These are phyloP conservation scores for Rhodomyrtus psidioides DNA, from an alignment of 441 rosid species.

Conservation along the genomic window DNA sequence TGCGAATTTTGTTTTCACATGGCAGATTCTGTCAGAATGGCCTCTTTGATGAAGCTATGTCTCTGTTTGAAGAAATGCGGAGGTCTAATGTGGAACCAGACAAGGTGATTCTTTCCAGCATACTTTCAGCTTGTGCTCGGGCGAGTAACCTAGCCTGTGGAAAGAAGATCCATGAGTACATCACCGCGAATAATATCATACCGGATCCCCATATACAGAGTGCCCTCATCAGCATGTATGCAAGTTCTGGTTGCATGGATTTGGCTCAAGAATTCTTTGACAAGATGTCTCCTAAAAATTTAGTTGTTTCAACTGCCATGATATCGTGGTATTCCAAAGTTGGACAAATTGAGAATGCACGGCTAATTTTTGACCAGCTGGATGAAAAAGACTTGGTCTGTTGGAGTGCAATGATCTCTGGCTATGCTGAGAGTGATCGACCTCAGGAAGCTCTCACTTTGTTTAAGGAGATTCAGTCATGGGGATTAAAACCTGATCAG, in stretches of 20 bases:
- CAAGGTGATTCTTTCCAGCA: slow-evolving; percentile 39
- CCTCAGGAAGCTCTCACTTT: slow-evolving; percentile 44
- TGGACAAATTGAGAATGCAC: slow-evolving; percentile 36
- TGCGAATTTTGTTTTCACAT: not conserved
- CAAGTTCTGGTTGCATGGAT: slow-evolving; percentile 39
- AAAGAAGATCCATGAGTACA: slow-evolving; percentile 32
- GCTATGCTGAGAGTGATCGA: slow-evolving; percentile 46
- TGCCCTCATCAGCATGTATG: slow-evolving; percentile 49
- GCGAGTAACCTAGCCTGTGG: slow-evolving; percentile 33
- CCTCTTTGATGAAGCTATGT: slow-evolving; percentile 33
- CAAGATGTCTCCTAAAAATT: slow-evolving; percentile 23
- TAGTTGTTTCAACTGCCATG: slow-evolving; percentile 48
- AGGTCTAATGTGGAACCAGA: slow-evolving; percentile 34
- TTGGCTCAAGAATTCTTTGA: slow-evolving; percentile 26
- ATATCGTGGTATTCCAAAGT: slow-evolving; percentile 44
- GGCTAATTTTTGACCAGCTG: slow-evolving; percentile 32
- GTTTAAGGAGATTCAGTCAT: slow-evolving; percentile 28
- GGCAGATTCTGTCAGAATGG: slow-evolving; percentile 35
- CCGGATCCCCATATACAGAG: slow-evolving; percentile 36
- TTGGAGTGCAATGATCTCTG: slow-evolving; percentile 57
- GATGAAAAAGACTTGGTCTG: slow-evolving; percentile 35
- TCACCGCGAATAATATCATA: slow-evolving; percentile 25
- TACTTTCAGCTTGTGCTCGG: slow-evolving; percentile 45
- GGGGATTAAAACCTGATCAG: slow-evolving; percentile 34
- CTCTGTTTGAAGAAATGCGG: slow-evolving; percentile 62